Base-by-base conservation (phyloP, 1,284 basidiomycete species). In the Cerioporus squamosus region DNA sequence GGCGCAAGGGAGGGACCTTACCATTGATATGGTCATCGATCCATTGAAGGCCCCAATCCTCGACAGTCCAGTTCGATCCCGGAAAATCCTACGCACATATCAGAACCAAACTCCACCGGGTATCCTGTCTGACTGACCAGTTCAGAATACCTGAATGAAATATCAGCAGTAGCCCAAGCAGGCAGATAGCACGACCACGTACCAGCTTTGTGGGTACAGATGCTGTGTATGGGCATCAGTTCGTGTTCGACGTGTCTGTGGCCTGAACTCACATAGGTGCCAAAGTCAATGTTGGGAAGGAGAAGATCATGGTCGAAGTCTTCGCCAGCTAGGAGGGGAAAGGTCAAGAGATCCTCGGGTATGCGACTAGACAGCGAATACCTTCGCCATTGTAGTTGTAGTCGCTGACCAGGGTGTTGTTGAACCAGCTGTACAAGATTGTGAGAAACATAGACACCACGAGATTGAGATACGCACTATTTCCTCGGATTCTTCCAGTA, bases 321-420 rank as follows among this genome's bases (percentile, higher is more conserved):
- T 67, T 85, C 83, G 5, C 83, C 83, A 55, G 82, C 83, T 72
- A n/a, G 14, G 2, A 9, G 47, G 31, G 49, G n/a, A 12, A 29
- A 10, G 5, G 20, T 14, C 17, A 33, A n/a, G 18, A 5, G 5
- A 17, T 23, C 8, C 2, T 18, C 36, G 15, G n/a, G 26, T 14
- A 18, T n/a, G 23, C 18, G 42, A 23, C n/a, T 23, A 5, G 14
- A 9, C n/a, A 23, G 12, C 22, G 9, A 60, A n/a, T 31, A 80
- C 81, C 79, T 76, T 81, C 75, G 0, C 83, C 84, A 53, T 85
- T 81, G 69, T 80, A 84, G 61, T 84, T 83, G 67, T 81, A 83
- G 62, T 85, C 83, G 29, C 77, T 79, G 46, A 77, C 72, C 18
- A 76, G 75, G 2, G 70, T 68, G 7, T 77, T 75, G 59, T 81